Evolutionary conservation across 495 filamentous ascomycete genomes (phyloP), one percentile per base, ranked within the genome.

Genomic region (Sordaria brevicollis): DNA sequence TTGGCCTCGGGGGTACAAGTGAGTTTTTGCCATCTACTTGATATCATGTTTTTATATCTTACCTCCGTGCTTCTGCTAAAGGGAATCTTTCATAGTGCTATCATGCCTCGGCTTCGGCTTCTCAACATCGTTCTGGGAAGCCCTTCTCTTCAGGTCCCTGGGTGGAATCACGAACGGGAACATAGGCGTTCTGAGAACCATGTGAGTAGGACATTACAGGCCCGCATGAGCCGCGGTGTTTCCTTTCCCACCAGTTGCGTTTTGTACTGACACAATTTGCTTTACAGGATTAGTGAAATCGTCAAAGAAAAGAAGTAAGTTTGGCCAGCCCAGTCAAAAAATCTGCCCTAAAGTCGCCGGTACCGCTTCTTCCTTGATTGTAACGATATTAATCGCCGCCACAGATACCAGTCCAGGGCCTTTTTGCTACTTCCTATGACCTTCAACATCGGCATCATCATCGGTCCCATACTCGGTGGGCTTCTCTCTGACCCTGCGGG

Each of bases 31-130:
- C 25, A 15, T 43, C 41, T 36, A 31, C 10, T 21, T 13, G 39
- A 5, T 17, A 39, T 34, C 19, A 65, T 69, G 49, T 41, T 54
- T 15, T n/a, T 70, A 2, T 43, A 6, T 17, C 19, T 9, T 66
- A 10, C 37, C 9, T 34, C 31, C 31, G 31, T 19, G 17, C 65
- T 57, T 57, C 9, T 13, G 11, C 21, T 66, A 37, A 25, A 29
- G n/a, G 21, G 34, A 36, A 38, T 37, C 9, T 25, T 2, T 11
- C 36, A 33, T n/a, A 83, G 87, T 87, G 19, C 75, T 91, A 35
- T 91, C 90, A 2, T 89, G 88, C 74, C 66, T 93, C 36, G 92
- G 92, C n/a, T 94, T 94, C 72, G 92, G 91, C 5, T 94, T 94
- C 77, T 86, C 89, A 13, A 88, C 83, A 13, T 86, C 83, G 15